phyloP scores from a whole-genome alignment of 179 eudicot genomes.

The Heliamphora pulchella region DNA sequence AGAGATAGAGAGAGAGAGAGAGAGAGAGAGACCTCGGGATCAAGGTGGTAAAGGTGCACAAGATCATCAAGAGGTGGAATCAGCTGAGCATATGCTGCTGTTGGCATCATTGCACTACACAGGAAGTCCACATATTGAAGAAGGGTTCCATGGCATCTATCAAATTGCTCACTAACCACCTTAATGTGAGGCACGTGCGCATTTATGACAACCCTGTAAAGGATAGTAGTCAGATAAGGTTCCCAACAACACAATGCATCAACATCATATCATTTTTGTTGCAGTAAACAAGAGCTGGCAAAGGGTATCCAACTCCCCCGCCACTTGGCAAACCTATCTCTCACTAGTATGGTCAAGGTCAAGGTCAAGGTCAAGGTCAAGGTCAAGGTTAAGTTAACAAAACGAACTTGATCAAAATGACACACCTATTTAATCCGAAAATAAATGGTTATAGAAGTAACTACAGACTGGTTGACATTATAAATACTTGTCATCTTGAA shows the following conservation, averaged over 20 bases:
- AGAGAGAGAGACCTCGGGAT: slow-evolving; percentile 69
- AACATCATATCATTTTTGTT: neutral
- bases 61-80: slow-evolving; percentile 83
- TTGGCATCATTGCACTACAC: slow-evolving; percentile 68
- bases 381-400: neutral
- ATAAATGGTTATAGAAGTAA: neutral
- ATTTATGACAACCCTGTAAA: slow-evolving; percentile 71
- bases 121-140: slow-evolving; percentile 97
- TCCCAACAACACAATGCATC: neutral
- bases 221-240: slow-evolving; percentile 14
- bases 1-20: slow-evolving; percentile 11
- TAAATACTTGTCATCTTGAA: neutral
- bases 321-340: neutral
- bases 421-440: neutral
- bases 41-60: slow-evolving; percentile 78
- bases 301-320: neutral
- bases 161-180: slow-evolving; percentile 95
- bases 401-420: neutral
- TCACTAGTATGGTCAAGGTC: neutral
- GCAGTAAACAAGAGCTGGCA: neutral
- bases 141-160: slow-evolving; percentile 97
- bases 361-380: neutral
- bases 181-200: slow-evolving; percentile 87
- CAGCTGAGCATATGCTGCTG: slow-evolving; percentile 69
- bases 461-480: neutral